Evolutionary conservation across 2,329 filamentous ascomycete species (phyloP).

Genomic region (Arthrobotrys sinensis): DNA sequence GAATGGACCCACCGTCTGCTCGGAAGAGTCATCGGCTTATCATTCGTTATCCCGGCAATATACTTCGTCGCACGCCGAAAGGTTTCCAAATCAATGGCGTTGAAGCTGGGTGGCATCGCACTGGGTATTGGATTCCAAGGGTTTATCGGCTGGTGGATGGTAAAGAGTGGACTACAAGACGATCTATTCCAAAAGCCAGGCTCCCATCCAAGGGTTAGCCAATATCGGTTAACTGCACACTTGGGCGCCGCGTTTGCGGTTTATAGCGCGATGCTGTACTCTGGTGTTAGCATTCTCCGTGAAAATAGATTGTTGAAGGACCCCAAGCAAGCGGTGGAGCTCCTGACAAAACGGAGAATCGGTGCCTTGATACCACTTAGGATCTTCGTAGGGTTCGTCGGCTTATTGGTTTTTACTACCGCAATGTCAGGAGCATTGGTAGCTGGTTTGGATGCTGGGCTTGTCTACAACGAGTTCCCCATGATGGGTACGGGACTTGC

Average conservation of each 20-base stretch:
- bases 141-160: constrained; percentile 99
- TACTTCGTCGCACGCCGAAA: constrained; percentile 88
- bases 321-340: constrained; percentile 75
- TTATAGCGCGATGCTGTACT: constrained; percentile 94
- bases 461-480: constrained; percentile 99
- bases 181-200: constrained; percentile 89
- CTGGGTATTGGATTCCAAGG: constrained; percentile 94
- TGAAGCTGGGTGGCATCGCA: constrained; percentile 85
- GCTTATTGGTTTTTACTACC: constrained; percentile 76
- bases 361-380: constrained; percentile 48
- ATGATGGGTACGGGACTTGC: constrained; percentile 93
- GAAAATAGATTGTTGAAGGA: constrained; percentile 80
- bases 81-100: constrained; percentile 83
- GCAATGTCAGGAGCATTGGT: constrained; percentile 88
- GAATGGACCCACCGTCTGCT: constrained; percentile 97
- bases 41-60: constrained; percentile 87
- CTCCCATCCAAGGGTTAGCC: constrained; percentile 90
- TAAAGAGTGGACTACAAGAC: constrained; percentile 94
- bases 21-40: constrained; percentile 91
- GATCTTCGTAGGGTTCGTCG: constrained; percentile 73
- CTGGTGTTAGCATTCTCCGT: constrained; percentile 86
- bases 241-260: constrained; percentile 91
- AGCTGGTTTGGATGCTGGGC: constrained; percentile 91
- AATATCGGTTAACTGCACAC: constrained; percentile 92
- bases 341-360: constrained; percentile 70